Evolutionary conservation across 768 basidiomycete species (phyloP).

Genomic region (Phaffia australis): DNA sequence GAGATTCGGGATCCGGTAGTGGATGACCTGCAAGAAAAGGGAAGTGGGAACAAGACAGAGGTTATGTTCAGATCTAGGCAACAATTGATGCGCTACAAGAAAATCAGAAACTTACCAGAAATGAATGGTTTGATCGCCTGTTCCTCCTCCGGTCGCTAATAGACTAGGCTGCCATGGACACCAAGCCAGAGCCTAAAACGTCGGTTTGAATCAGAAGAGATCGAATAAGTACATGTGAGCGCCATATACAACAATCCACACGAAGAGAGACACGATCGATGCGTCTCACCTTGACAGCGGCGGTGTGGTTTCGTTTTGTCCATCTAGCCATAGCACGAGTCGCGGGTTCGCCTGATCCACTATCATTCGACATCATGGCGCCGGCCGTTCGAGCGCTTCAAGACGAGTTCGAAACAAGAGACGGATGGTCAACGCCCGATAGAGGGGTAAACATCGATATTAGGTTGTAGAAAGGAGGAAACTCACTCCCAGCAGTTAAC

Average conservation of each 20-base stretch:
- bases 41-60: not conserved
- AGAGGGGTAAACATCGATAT: not conserved
- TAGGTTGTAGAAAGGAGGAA: conserved; percentile 35
- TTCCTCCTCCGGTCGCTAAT: conserved; percentile 87
- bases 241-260: conserved; percentile 7
- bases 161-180: conserved; percentile 90
- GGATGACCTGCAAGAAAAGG: conserved; percentile 27
- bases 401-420: not conserved
- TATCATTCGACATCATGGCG: conserved; percentile 30
- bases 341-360: conserved; percentile 9
- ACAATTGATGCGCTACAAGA: conserved; percentile 53
- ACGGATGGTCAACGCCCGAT: not conserved
- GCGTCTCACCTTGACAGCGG: conserved; percentile 49
- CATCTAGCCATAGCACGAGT: conserved; percentile 51
- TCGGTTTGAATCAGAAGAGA: not conserved
- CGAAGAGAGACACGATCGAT: not conserved
- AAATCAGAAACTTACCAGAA: conserved; percentile 31
- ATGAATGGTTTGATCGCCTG: conserved; percentile 59
- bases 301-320: conserved; percentile 83
- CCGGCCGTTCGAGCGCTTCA: conserved; percentile 36
- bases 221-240: not conserved
- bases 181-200: conserved; percentile 75
- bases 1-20: conserved; percentile 79
- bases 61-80: conserved; percentile 59
- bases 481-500: conserved; percentile 94